These are phyloP conservation scores for Chalciporus piperatus DNA, from an alignment of 768 basidiomycete genomes.

Conservation along the genomic window DNA sequence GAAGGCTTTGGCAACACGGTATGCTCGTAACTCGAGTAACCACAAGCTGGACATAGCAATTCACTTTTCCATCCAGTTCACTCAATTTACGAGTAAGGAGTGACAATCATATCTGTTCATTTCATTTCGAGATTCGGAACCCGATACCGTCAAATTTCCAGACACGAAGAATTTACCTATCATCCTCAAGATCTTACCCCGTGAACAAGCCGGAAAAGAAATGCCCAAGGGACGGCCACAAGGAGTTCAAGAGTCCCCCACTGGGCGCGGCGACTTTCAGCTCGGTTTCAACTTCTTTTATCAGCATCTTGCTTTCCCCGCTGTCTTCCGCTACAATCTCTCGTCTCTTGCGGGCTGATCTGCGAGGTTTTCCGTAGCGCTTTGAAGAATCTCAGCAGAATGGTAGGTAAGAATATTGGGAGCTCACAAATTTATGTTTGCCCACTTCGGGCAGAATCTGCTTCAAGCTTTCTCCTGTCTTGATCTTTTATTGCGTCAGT, in stretches of 20 bases:
- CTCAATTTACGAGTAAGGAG: too few relatives aligned
- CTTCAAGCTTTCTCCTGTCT: background rate
- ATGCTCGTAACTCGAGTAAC: too few relatives aligned
- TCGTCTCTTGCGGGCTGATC: background rate
- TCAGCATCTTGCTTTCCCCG: background rate
- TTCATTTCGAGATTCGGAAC: too few relatives aligned
- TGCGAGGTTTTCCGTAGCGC: background rate
- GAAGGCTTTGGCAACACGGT: too few relatives aligned
- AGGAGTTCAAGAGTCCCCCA: background rate
- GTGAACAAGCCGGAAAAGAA: background rate
- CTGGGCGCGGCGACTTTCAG: too few relatives aligned
- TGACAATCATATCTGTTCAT: too few relatives aligned
- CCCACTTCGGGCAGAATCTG: background rate
- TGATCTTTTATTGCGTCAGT: background rate
- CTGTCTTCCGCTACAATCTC: background rate
- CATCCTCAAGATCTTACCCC: background rate
- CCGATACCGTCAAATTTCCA: too few relatives aligned
- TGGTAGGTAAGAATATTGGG: background rate
- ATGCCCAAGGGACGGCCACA: background rate
- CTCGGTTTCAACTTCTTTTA: background rate
- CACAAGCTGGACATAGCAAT: too few relatives aligned
- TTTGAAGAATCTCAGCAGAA: too few relatives aligned
- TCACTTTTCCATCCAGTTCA: too few relatives aligned
- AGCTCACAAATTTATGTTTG: background rate
- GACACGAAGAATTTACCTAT: too few relatives aligned